Base-by-base conservation (phyloP, 2,329 filamentous ascomycete species). In the Xylaria sp. region DNA sequence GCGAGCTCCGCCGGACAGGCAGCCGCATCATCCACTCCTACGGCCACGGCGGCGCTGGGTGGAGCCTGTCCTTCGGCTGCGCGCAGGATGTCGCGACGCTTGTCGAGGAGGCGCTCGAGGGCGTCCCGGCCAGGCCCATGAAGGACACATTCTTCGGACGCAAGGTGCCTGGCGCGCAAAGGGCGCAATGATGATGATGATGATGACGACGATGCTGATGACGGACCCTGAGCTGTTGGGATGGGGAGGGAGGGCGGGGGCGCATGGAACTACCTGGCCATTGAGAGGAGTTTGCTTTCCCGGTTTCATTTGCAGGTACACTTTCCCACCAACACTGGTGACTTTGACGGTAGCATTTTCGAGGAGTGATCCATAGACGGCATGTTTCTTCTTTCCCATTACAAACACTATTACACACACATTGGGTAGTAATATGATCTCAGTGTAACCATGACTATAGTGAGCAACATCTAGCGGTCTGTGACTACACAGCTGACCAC, bases 1-100 rank as follows among this genome's bases (percentile, higher is more conserved):
- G 73, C 1, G 76, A 78, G 55, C 63, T 72, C 13, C 67, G 70
- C 37, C 50, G 62, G 47, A 52, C 62, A 16, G 59, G 61, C 8
- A 72, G 69, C 57, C 68, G 68, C n/a, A 73, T 76, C 41, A 68
- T 78, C 2, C 76, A 78, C 49, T 71, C 69, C 1, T 78, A 78
- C 55, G 76, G 76, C 1, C 76, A 78, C 44, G 75, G 75, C 4
- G 76, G 74, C 4, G 71, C 74, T 2, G 76, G 75, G 4, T 78
- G 76, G 76, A 72, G 65, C 43, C 51, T 76, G 50, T 70, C 69
- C 0, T 75, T 75, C 54, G 74, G 73, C 1, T 74, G 72, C 48
- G 73, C 73, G 9, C 61, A 63, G 19, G 73, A 76, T 41, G 70
- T 74, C 17, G 60, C 56, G 11, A 54, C 46, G 40, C 57, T 76